A percentile compares a stretch with the other conserved stretches of the same genome.
These are phyloP conservation scores for Pleurotus eryngii DNA, from an alignment of 768 basidiomycete genomes.

Conservation along the genomic window DNA sequence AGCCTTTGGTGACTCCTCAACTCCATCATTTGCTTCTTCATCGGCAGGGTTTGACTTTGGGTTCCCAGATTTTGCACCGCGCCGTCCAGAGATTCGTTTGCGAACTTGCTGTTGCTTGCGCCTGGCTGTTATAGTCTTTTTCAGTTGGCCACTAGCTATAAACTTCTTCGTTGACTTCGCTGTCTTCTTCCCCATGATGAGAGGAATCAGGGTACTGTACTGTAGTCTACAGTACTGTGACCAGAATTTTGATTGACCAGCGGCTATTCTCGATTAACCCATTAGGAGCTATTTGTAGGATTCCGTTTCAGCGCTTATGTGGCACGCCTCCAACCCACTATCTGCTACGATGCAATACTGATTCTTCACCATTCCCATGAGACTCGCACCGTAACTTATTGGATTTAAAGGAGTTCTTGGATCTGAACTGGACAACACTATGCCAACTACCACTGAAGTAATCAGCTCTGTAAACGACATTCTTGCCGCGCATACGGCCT, in stretches of 20 bases:
- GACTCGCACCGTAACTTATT: too few species aligned
- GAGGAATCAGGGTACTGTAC: too few species aligned
- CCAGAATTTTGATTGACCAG: too few species aligned
- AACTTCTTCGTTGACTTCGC: constrained; percentile 86
- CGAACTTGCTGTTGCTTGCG: constrained; percentile 75
- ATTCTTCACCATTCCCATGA: too few species aligned
- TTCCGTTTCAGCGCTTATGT: too few species aligned
- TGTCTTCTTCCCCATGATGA: constrained; percentile 51
- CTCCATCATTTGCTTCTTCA: constrained; percentile 27
- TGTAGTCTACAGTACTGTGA: too few species aligned
- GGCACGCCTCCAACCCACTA: too few species aligned
- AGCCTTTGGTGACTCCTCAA: constrained; percentile 24
- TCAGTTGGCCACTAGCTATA: constrained; percentile 82
- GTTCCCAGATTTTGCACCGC: constrained; percentile 35
- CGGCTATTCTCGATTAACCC: too few species aligned
- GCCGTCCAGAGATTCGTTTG: constrained; percentile 66
- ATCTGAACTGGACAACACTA: too few species aligned
- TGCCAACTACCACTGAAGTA: constrained; percentile 40
- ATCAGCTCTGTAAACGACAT: constrained; percentile 62
- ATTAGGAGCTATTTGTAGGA: too few species aligned
- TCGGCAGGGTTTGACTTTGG: constrained; percentile 15
- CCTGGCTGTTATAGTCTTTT: constrained; percentile 81
- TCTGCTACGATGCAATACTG: too few species aligned
- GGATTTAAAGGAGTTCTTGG: too few species aligned
- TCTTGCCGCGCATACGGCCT: constrained; percentile 56